A percentile compares a stretch with the other conserved stretches of the same genome.
These are phyloP conservation scores for Harringtonia lauricola DNA, from an alignment of 2,329 filamentous ascomycete species.

Conservation along the genomic window DNA sequence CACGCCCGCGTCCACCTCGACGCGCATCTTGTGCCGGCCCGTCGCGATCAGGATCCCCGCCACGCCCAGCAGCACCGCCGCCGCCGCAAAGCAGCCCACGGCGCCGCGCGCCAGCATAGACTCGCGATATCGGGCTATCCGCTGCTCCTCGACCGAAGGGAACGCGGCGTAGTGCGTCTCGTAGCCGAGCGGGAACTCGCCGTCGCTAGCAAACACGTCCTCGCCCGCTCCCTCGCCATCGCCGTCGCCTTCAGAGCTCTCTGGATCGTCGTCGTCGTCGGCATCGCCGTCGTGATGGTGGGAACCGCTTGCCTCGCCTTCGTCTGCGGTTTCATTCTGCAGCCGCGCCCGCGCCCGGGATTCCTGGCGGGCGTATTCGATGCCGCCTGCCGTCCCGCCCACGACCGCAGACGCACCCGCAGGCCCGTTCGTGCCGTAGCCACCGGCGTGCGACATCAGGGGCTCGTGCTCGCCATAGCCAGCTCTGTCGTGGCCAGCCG, in stretches of 20 bases:
- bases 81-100: conserved; percentile 42
- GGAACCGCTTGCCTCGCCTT: background rate
- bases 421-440: conserved; percentile 1
- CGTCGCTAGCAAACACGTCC: conserved; percentile 22
- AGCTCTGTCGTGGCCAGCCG: background rate
- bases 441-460: conserved; percentile 17
- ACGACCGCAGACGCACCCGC: background rate
- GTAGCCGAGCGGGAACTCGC: conserved; percentile 40
- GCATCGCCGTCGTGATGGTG: background rate
- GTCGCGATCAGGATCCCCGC: conserved; percentile 56
- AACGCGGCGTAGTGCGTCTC: conserved; percentile 41
- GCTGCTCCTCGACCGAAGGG: conserved; percentile 40
- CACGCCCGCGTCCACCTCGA: conserved; percentile 66
- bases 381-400: background rate
- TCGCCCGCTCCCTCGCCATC: conserved; percentile 28
- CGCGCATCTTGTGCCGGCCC: conserved; percentile 52
- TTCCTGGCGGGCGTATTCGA: no score
- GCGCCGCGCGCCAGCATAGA: conserved; percentile 42
- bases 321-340: conserved; percentile 5
- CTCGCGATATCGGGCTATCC: conserved; percentile 38
- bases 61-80: conserved; percentile 53
- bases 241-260: conserved; percentile 18
- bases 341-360: background rate
- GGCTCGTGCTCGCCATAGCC: conserved; percentile 15
- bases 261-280: conserved; percentile 11